Evolutionary conservation across 1,284 basidiomycete genomes (phyloP).

Genomic region (Sanguinoderma infundibulare): DNA sequence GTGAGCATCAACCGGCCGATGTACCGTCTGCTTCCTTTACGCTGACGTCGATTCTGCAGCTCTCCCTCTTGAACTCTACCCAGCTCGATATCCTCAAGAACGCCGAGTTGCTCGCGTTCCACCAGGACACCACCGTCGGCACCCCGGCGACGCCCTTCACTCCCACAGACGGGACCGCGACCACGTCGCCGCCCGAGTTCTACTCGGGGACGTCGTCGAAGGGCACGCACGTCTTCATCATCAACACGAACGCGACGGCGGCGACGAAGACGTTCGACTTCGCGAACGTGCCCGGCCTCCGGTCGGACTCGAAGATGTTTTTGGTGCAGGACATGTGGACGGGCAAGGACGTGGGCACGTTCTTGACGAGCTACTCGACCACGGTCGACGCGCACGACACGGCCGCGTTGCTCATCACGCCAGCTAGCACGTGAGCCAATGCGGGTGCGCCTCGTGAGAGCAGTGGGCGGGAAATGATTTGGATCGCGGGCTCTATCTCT

Average conservation of each 20-base stretch:
- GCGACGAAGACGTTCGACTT: conserved; percentile 51
- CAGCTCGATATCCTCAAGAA: conserved; percentile 56
- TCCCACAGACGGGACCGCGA: conserved; percentile 40
- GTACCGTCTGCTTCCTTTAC: not conserved
- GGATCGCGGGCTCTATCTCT: not conserved
- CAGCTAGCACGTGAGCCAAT: not conserved
- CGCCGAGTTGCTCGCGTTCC: conserved; percentile 55
- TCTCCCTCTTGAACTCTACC: conserved; percentile 42
- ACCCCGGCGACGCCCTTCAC: conserved; percentile 53
- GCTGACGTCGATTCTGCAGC: conserved; percentile 33
- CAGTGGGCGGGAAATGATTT: too few relatives aligned
- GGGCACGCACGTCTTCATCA: conserved; percentile 58
- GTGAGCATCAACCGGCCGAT: conserved; percentile 30
- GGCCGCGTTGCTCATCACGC: conserved; percentile 36
- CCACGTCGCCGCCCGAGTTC: conserved; percentile 53
- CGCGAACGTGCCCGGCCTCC: conserved; percentile 48
- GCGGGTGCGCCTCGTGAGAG: not conserved
- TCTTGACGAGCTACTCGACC: conserved; percentile 42
- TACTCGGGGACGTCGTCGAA: conserved; percentile 52
- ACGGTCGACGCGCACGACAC: conserved; percentile 55
- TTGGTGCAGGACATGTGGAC: conserved; percentile 61
- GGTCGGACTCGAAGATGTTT: conserved; percentile 42
- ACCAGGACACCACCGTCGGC: conserved; percentile 52
- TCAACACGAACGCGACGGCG: conserved; percentile 47
- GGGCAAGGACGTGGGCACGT: conserved; percentile 48